Percentiles rank a stretch among this genome's conserved stretches.
phyloP scores from a whole-genome alignment of 2,329 filamentous ascomycete species.

The Microsporum audouinii region DNA sequence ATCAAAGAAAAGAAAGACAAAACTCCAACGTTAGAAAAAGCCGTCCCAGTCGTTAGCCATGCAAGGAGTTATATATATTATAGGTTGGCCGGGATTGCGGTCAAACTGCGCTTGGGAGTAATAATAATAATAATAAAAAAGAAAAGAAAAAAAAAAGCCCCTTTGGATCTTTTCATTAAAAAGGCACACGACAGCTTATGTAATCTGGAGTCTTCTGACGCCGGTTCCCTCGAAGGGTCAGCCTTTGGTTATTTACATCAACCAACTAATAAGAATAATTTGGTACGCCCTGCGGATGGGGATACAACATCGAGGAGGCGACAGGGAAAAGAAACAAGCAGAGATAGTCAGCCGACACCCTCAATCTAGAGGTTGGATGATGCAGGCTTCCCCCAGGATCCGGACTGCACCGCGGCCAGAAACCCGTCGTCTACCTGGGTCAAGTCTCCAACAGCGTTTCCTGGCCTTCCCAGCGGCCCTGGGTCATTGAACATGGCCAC shows the following conservation, averaged over 20 bases:
- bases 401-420: slow-evolving; percentile 37
- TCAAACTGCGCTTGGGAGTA: slow-evolving; percentile 4
- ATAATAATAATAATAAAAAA: not conserved
- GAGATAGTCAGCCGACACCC: not conserved
- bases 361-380: not conserved
- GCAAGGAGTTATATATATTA: not conserved
- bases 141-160: not conserved
- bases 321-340: not conserved
- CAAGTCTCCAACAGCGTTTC: slow-evolving; percentile 37
- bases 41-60: not conserved
- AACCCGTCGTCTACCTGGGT: slow-evolving; percentile 37
- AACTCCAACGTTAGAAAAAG: not conserved
- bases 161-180: not conserved
- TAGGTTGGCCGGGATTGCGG: slow-evolving; percentile 2
- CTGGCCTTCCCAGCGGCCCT: slow-evolving; percentile 38
- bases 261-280: no score
- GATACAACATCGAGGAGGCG: not conserved
- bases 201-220: not conserved
- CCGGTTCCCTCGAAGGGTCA: not conserved
- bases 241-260: no score
- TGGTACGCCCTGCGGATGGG: no score
- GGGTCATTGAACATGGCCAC: slow-evolving; percentile 44
- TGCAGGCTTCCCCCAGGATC: slow-evolving; percentile 37
- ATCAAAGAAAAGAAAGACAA: not conserved
- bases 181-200: not conserved